These are phyloP conservation scores for Choiromyces venosus DNA, from an alignment of 495 filamentous ascomycete genomes.

Conservation along the genomic window DNA sequence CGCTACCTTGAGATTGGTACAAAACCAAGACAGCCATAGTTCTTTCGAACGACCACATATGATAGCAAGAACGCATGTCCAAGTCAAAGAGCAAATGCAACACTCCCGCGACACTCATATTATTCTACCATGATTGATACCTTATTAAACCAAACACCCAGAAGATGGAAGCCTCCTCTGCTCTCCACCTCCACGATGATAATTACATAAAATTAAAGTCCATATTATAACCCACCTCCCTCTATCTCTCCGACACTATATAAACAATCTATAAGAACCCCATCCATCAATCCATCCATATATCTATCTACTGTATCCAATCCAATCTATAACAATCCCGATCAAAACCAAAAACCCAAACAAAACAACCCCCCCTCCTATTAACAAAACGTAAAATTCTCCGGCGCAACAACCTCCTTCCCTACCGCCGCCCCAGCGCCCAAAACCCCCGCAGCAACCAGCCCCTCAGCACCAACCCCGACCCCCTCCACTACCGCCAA, in stretches of 20 bases:
- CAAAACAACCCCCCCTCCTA: background rate
- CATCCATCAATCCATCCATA: background rate
- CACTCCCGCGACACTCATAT: background rate
- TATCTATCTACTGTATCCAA: too few relatives aligned
- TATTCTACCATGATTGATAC: background rate
- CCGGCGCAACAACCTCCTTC: slow-evolving; percentile 80
- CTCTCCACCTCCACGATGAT: background rate
- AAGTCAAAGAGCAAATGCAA: too few relatives aligned
- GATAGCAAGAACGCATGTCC: too few relatives aligned
- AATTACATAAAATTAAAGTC: background rate
- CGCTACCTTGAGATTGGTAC: too few relatives aligned
- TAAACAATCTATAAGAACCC: background rate
- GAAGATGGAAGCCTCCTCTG: background rate
- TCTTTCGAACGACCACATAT: too few relatives aligned
- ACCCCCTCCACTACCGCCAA: slow-evolving; percentile 95
- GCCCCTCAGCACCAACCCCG: slow-evolving; percentile 91
- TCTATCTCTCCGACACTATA: too few relatives aligned
- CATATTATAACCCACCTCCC: background rate
- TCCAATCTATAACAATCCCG: background rate
- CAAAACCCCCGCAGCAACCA: slow-evolving; percentile 89
- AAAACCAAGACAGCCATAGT: too few relatives aligned
- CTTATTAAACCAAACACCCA: background rate
- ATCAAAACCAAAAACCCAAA: background rate
- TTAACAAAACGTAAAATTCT: slow-evolving; percentile 35
- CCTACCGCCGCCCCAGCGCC: slow-evolving; percentile 92